Percentiles rank a stretch among this genome's conserved stretches.
Evolutionary conservation across 179 eudicot genomes (phyloP).

Genomic region (Silene vulgaris): DNA sequence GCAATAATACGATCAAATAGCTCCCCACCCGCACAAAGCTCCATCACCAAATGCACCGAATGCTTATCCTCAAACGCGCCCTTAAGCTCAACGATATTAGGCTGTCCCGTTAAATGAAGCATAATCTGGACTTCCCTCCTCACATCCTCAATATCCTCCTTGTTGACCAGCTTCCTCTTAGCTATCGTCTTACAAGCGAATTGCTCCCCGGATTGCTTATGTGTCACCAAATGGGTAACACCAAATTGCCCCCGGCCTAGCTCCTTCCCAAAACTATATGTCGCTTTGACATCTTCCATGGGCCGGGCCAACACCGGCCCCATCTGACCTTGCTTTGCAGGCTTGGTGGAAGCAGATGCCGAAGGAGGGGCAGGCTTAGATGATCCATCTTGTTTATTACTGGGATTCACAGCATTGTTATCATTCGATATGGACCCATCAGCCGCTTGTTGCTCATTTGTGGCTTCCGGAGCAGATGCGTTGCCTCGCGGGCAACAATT

Average conservation of each 20-base stretch:
- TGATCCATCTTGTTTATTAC: conserved; percentile 18
- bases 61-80: conserved; percentile 70
- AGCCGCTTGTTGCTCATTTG: conserved; percentile 19
- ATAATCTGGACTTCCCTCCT: conserved; percentile 65
- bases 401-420: conserved; percentile 13
- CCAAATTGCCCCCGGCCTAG: conserved; percentile 72
- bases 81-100: conserved; percentile 61
- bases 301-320: conserved; percentile 60
- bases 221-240: conserved; percentile 57
- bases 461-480: conserved; percentile 27
- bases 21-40: conserved; percentile 76
- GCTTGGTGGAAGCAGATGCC: conserved; percentile 28
- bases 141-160: conserved; percentile 71
- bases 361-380: conserved; percentile 24
- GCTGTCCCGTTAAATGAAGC: conserved; percentile 57
- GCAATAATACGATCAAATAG: conserved; percentile 66
- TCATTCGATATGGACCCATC: conserved; percentile 12
- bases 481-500: conserved; percentile 47
- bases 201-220: conserved; percentile 54
- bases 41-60: conserved; percentile 69
- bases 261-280: conserved; percentile 58
- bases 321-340: conserved; percentile 30
- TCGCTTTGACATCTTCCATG: conserved; percentile 56
- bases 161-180: conserved; percentile 58
- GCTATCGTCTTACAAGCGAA: conserved; percentile 67